Base-by-base conservation (phyloP, 2,329 filamentous ascomycete genomes). In the Daldinia sp. region DNA sequence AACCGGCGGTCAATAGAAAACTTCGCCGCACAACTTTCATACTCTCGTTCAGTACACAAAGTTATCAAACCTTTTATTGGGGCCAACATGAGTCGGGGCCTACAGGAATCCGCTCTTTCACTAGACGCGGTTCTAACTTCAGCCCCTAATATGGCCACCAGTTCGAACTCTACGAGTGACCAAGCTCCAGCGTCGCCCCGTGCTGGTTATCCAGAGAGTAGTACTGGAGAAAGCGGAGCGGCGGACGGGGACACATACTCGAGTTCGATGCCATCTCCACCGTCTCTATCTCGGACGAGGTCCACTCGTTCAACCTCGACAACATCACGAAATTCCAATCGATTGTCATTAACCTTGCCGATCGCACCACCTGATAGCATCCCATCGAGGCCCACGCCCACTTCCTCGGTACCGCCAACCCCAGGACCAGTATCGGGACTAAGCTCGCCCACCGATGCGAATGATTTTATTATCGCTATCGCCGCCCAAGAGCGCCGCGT, bases 401-500 rank as follows among this genome's bases (percentile, higher is more conserved):
- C 81, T 23, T 82, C 85, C 0, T 79, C 83, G 1, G 76, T 81
- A 28, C 86, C 87, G 2, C 82, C 83, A 10, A 88, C 87, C 1
- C 86, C 87, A 35, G 1, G 74, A 81, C 46, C 83, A 87, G 53
- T 80, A 81, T 81, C 83, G 0, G 77, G 74, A 6, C 62, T 83
- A 30, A 75, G 79, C 44, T 83, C 83, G 1, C 86, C 86, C 1
- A 80, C 82, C 41, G 88, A 90, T 68, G 83, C 88, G 58, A 87
- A 86, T 75, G 85, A 90, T 57, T 92, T 98, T 75, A 90, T 99
- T 72, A 94, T 93, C 68, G 92, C 94, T 64, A 92, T 99, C 75
- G 96, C 96, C 50, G 90, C 93, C 13, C 94, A 98, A 81, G 96
- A 99, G 82, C 88, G 96, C 64, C 90, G 89, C 72, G 95, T 99